Evolutionary conservation across 495 filamentous ascomycete genomes (phyloP), one percentile per base, ranked within the genome.

Genomic region (Cercophora newfieldiana): DNA sequence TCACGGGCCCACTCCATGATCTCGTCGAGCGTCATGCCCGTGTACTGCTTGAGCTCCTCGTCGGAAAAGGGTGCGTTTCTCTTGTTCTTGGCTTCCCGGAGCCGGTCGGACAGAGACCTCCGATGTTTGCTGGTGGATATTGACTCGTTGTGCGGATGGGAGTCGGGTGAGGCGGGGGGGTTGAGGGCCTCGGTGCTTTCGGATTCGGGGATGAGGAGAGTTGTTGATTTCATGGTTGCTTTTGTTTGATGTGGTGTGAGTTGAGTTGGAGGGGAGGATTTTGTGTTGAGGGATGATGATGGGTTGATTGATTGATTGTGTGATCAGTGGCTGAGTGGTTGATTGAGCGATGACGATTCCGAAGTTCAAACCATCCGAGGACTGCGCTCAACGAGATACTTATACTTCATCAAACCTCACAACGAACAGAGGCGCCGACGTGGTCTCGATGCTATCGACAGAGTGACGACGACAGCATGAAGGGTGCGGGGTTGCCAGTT

Each of bases 111-210:
- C 7, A 57, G 26, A 8, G 49, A 53, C 19, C 26, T 57, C 24
- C 16, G 2, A 3, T 28, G 8, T 31, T 1, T 24, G 6, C 28
- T 5, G 6, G 14, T 28, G 18, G 6, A 1, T 2, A 8, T 53
- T n/a, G 50, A n/a, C 21, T 30, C 24, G 19, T 10, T 57, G 7
- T 57, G 21, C 21, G 25, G 21, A 5, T 56, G 53, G 10, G 3
- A 30, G 16, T 57, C 54, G 25, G 14, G 14, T 5, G 21, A 57
- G 54, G 16, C n/a, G 22, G 54, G 29, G 54, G 54, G 54, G 54
- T 57, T 57, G 54, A 57, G 54, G 12, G 54, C 54, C 19, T 57
- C 54, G 24, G 54, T 57, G 54, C 54, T 57, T n/a, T 57, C 54
- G 54, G 54, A 57, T 3, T 57, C 25, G 25, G 54, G 50, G n/a